phyloP scores from a whole-genome alignment of 176 grass and related monocot species.

The Pontederia crassipes region DNA sequence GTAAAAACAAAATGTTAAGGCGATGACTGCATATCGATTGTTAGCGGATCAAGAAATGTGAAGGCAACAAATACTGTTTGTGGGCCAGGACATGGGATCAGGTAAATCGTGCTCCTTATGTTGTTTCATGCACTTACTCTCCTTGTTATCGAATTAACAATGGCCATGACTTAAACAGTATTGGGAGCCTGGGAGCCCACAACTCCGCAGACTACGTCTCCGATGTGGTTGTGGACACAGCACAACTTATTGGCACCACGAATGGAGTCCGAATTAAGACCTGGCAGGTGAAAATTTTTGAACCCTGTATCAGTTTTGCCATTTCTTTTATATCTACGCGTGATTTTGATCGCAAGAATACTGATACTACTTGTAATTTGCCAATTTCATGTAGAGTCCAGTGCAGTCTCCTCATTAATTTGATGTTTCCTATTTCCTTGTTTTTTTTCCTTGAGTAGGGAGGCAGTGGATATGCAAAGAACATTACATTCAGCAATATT shows the following conservation, averaged over 20 bases:
- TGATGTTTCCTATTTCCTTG: too few species aligned
- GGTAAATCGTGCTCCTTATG: constrained; percentile 1
- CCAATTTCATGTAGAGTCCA: too few species aligned
- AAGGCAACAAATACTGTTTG: constrained; percentile 20
- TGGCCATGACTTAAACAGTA: constrained; percentile 15
- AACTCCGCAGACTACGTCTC: constrained; percentile 31
- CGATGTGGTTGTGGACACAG: constrained; percentile 22
- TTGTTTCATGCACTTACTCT: too few species aligned
- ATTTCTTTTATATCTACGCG: too few species aligned
- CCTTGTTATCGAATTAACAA: too few species aligned
- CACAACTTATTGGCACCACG: constrained; percentile 23
- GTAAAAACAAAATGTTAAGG: constrained; percentile 13
- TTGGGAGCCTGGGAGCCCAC: constrained; percentile 36
- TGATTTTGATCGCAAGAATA: too few species aligned
- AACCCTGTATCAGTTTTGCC: too few species aligned
- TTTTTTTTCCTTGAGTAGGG: too few species aligned
- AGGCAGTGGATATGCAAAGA: too few species aligned
- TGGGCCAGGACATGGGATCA: constrained; percentile 45
- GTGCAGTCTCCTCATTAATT: too few species aligned
- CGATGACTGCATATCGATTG: constrained; percentile 45
- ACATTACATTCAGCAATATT: too few species aligned
- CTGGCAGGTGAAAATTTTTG: constrained; percentile 20
- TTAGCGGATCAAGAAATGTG: constrained; percentile 21
- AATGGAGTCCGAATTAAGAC: constrained; percentile 73
- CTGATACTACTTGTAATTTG: too few species aligned